Conservation (phyloP, 176 grass and related monocot species). For the Triticum urartu region DNA sequence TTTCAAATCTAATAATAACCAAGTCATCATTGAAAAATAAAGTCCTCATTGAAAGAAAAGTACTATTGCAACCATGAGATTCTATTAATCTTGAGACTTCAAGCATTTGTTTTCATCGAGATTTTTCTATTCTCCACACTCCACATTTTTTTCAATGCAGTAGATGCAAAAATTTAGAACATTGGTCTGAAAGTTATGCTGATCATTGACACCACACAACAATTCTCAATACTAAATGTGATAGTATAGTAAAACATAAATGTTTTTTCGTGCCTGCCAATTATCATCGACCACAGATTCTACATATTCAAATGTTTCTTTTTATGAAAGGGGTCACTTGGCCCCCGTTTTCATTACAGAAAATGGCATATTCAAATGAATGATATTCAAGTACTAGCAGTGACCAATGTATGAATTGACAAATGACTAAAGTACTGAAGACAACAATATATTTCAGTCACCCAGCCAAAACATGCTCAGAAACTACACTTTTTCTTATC, state of each 20-base stretch:
- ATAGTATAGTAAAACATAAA: neutral
- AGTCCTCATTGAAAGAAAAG: neutral
- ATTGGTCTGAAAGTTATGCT: neutral
- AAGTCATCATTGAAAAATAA: neutral
- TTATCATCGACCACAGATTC: neutral
- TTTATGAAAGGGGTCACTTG: no score
- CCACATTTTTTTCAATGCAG: neutral
- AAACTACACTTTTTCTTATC: neutral
- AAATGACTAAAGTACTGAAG: neutral
- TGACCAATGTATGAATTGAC: conserved; percentile 2
- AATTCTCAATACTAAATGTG: neutral
- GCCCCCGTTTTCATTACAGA: neutral
- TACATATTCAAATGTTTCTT: no score
- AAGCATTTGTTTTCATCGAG: neutral
- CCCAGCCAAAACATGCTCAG: neutral
- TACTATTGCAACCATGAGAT: neutral
- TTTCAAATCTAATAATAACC: conserved; percentile 4
- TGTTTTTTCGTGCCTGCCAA: neutral
- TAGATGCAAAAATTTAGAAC: conserved; percentile 4
- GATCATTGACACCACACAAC: neutral
- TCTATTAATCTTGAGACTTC: neutral
- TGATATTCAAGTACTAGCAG: neutral
- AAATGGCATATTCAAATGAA: neutral
- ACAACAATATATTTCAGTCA: neutral
- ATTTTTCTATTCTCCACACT: neutral